Evolutionary conservation across 352 stramenopile genomes (phyloP).

Genomic region (Elongisporangium prolatum): DNA sequence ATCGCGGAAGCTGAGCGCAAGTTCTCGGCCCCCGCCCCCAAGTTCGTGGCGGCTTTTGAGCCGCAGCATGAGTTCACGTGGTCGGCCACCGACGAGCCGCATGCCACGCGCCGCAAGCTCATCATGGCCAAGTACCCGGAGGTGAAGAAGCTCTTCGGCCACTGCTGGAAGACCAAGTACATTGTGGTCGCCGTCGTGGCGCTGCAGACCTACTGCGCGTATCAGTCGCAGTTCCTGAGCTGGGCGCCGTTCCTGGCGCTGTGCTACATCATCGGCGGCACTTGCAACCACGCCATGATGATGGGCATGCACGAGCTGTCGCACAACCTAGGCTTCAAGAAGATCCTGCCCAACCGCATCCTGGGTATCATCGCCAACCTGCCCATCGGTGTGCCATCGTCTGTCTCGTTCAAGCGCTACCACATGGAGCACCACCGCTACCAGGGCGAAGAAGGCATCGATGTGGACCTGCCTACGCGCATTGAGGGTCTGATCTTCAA

Average conservation of each 20-base stretch:
- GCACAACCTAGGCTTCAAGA: constrained; percentile 96
- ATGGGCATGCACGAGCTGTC: constrained; percentile 95
- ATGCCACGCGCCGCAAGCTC: constrained; percentile 78
- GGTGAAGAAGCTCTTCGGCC: constrained; percentile 89
- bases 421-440: constrained; percentile 97
- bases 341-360: constrained; percentile 85
- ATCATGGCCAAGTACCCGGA: constrained; percentile 87
- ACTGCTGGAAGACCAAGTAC: constrained; percentile 86
- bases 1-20: constrained; percentile 28
- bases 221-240: constrained; percentile 54
- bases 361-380: constrained; percentile 93
- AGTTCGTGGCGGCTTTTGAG: constrained; percentile 45
- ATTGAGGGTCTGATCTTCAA: constrained; percentile 89
- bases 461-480: constrained; percentile 93
- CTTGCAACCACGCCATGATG: constrained; percentile 93
- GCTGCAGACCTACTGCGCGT: constrained; percentile 81
- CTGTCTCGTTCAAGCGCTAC: constrained; percentile 95
- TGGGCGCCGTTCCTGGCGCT: constrained; percentile 55
- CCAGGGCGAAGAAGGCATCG: constrained; percentile 91
- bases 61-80: constrained; percentile 75
- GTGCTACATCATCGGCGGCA: constrained; percentile 89
- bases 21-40: constrained; percentile 24
- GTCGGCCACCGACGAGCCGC: constrained; percentile 81
- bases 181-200: constrained; percentile 63
- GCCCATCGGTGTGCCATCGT: constrained; percentile 89